phyloP scores from a whole-genome alignment of 2,329 filamentous ascomycete genomes.

The Phaeophleospora eucalypticola region DNA sequence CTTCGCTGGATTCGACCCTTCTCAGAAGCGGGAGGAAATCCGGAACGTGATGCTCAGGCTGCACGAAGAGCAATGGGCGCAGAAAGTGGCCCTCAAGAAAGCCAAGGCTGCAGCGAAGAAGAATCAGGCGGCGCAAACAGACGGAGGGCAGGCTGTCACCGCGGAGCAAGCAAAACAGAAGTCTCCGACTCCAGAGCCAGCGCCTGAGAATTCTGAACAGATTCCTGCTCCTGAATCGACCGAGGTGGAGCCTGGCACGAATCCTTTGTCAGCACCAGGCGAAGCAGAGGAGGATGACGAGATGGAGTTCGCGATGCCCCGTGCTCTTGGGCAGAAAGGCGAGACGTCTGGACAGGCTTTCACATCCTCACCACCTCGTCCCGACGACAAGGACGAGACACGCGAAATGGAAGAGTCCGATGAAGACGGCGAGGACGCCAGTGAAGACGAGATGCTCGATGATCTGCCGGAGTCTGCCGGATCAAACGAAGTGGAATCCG shows the following conservation, averaged over 20 bases:
- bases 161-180: neutral
- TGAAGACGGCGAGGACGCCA: neutral
- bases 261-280: neutral
- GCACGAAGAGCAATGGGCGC: constrained; percentile 54
- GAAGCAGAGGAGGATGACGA: neutral
- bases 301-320: neutral
- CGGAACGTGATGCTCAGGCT: constrained; percentile 63
- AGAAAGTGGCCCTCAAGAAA: constrained; percentile 38
- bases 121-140: neutral
- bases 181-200: neutral
- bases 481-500: neutral
- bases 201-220: neutral
- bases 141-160: neutral
- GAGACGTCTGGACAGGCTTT: neutral
- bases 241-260: too few relatives aligned
- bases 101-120: constrained; percentile 15
- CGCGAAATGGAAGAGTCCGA: too few relatives aligned
- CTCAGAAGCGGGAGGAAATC: constrained; percentile 60
- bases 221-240: neutral
- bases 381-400: neutral
- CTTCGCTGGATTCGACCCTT: constrained; percentile 53
- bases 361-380: neutral
- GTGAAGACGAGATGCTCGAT: neutral
- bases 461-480: neutral
- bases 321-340: neutral